Evolutionary conservation across 2,329 filamentous ascomycete genomes (phyloP).

Genomic region (Drechslerella stenobrocha): DNA sequence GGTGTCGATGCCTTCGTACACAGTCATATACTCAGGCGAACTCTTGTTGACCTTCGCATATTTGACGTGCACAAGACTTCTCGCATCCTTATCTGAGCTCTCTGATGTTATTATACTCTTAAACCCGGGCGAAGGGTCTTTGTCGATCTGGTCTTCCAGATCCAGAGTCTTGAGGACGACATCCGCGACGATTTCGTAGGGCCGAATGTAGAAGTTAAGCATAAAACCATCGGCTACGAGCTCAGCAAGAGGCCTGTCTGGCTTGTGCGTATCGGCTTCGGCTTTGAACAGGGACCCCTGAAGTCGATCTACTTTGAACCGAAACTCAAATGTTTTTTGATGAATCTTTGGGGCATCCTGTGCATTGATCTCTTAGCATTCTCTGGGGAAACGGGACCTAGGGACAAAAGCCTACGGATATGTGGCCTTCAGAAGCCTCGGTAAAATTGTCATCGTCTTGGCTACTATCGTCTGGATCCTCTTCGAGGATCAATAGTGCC

Average conservation of each 20-base stretch:
- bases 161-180: constrained; percentile 83
- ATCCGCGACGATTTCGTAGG: constrained; percentile 90
- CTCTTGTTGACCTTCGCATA: constrained; percentile 85
- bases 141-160: constrained; percentile 90
- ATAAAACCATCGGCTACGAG: constrained; percentile 86
- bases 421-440: constrained; percentile 64
- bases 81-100: constrained; percentile 63
- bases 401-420: constrained; percentile 29
- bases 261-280: constrained; percentile 73
- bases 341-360: constrained; percentile 66
- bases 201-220: constrained; percentile 81
- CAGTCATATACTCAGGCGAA: constrained; percentile 88
- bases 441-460: constrained; percentile 66
- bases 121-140: constrained; percentile 84
- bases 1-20: constrained; percentile 89
- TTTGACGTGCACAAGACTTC: constrained; percentile 74
- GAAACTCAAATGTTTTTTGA: constrained; percentile 92
- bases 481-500: constrained; percentile 75
- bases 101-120: constrained; percentile 97
- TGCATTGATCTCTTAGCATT: not conserved
- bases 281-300: constrained; percentile 90
- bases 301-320: constrained; percentile 90
- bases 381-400: not conserved
- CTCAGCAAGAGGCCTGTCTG: constrained; percentile 85
- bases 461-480: constrained; percentile 36